These are phyloP conservation scores for Colletotrichum theobromicola DNA, from an alignment of 2,329 filamentous ascomycete genomes.

Conservation along the genomic window DNA sequence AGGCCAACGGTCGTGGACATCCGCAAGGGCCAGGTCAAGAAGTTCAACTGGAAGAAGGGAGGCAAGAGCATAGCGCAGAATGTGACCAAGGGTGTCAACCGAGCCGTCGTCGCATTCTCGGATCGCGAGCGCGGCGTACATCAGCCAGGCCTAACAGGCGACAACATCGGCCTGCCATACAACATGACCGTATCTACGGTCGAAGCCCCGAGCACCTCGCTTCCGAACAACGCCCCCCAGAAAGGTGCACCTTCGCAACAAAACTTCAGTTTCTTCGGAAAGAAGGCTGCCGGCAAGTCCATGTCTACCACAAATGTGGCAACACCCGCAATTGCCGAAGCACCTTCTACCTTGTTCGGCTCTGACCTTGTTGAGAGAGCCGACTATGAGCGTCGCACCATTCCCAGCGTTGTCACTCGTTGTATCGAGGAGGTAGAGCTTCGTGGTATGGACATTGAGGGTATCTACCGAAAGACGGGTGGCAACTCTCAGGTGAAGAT, in stretches of 20 bases:
- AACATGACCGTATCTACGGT: conserved; percentile 67
- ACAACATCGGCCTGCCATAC: conserved; percentile 74
- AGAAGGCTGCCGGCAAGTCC: conserved; percentile 57
- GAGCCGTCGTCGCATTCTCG: conserved; percentile 80
- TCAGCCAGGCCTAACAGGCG: conserved; percentile 58
- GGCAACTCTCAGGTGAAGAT: conserved; percentile 89
- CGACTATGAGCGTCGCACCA: conserved; percentile 86
- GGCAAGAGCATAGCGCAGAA: conserved; percentile 93
- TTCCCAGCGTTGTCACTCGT: conserved; percentile 87
- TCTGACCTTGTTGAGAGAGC: conserved; percentile 86
- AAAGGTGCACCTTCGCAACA: conserved; percentile 2
- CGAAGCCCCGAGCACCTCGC: conserved; percentile 34
- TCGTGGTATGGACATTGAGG: conserved; percentile 95
- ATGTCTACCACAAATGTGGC: conserved; percentile 48
- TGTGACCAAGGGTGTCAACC: conserved; percentile 91
- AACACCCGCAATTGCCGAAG: conserved; percentile 49
- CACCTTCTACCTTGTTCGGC: conserved; percentile 75
- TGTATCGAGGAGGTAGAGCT: conserved; percentile 97
- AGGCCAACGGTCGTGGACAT: conserved; percentile 96
- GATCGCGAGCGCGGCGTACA: conserved; percentile 60
- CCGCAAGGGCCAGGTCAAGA: conserved; percentile 90
- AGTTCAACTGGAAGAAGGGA: conserved; percentile 99
- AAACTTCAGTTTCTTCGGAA: conserved; percentile 76
- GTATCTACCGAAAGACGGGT: conserved; percentile 97
- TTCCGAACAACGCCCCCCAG: conserved; percentile 7